Evolutionary conservation across 2,329 filamentous ascomycete species (phyloP).

Genomic region (Aspergillus brasiliensis): DNA sequence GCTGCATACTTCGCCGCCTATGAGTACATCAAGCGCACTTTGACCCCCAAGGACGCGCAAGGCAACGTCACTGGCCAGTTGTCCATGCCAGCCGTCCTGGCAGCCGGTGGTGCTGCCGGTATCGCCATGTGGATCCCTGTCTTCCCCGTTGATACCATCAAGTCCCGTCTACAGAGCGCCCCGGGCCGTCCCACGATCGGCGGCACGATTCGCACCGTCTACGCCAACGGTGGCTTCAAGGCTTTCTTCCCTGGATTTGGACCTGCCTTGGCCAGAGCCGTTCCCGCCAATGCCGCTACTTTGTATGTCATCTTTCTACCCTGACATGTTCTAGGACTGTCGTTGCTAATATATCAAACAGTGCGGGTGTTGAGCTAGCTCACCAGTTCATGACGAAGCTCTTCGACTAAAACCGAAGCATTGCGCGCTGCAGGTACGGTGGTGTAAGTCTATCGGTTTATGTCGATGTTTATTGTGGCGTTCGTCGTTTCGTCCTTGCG

Average conservation of each 20-base stretch:
- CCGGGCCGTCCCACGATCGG: conserved; percentile 80
- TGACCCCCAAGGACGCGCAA: conserved; percentile 79
- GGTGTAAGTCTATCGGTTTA: conserved; percentile 8
- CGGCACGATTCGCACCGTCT: conserved; percentile 79
- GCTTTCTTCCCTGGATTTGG: conserved; percentile 98
- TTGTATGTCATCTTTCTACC: conserved; percentile 58
- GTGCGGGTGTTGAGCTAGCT: conserved; percentile 53
- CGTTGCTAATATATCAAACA: conserved; percentile 19
- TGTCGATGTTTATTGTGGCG: conserved; percentile 3
- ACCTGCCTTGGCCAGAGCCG: conserved; percentile 86
- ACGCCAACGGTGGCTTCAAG: conserved; percentile 76
- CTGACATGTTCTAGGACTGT: not conserved
- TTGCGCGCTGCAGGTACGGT: not conserved
- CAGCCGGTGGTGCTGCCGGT: conserved; percentile 85
- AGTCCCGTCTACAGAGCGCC: conserved; percentile 88
- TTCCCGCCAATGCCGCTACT: conserved; percentile 94
- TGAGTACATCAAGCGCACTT: conserved; percentile 85
- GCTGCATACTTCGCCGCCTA: conserved; percentile 98
- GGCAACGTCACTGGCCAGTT: conserved; percentile 76
- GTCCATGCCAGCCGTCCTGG: conserved; percentile 78
- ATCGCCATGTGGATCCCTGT: conserved; percentile 99
- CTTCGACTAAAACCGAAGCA: conserved; percentile 31
- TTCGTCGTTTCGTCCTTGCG: not conserved
- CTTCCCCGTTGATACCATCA: conserved; percentile 96
- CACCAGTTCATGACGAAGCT: conserved; percentile 54